phyloP scores from a whole-genome alignment of 768 basidiomycete species.

The Xerocomus brunneocitrinus region DNA sequence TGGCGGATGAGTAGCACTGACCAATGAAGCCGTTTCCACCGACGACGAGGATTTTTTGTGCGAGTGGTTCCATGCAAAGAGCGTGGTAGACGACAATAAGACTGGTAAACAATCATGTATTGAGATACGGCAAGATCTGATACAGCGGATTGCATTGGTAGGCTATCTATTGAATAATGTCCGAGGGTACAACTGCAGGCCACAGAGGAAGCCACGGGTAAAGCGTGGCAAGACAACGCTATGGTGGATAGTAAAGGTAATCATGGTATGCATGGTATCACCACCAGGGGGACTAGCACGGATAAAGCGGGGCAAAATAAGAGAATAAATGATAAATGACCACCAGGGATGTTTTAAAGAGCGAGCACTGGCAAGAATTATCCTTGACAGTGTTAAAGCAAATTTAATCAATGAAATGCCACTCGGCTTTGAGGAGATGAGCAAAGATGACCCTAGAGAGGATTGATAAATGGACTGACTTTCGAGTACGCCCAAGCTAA shows the following conservation, averaged over 20 bases:
- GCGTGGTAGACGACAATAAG: background rate
- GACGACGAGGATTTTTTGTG: constrained; percentile 77
- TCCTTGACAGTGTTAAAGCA: constrained; percentile 4
- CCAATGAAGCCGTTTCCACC: constrained; percentile 99
- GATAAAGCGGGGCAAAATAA: too few species aligned
- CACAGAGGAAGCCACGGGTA: background rate
- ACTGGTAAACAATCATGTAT: background rate
- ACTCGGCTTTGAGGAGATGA: constrained; percentile 20
- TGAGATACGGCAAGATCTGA: background rate
- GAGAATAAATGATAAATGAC: background rate
- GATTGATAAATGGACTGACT: constrained; percentile 35
- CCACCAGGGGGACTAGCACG: background rate
- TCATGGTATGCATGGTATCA: background rate
- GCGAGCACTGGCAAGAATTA: constrained; percentile 10
- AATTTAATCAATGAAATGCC: background rate
- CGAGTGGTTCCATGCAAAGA: constrained; percentile 21
- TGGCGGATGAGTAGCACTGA: constrained; percentile 26
- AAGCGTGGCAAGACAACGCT: background rate
- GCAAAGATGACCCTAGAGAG: background rate
- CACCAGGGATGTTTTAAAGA: background rate
- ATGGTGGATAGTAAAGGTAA: constrained; percentile 16
- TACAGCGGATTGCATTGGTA: constrained; percentile 1
- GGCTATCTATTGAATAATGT: background rate
- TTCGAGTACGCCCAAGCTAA: constrained; percentile 50
- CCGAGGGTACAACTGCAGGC: background rate